These are phyloP conservation scores for Fragaria vesca DNA, from an alignment of 306 rosid genomes.

Conservation along the genomic window DNA sequence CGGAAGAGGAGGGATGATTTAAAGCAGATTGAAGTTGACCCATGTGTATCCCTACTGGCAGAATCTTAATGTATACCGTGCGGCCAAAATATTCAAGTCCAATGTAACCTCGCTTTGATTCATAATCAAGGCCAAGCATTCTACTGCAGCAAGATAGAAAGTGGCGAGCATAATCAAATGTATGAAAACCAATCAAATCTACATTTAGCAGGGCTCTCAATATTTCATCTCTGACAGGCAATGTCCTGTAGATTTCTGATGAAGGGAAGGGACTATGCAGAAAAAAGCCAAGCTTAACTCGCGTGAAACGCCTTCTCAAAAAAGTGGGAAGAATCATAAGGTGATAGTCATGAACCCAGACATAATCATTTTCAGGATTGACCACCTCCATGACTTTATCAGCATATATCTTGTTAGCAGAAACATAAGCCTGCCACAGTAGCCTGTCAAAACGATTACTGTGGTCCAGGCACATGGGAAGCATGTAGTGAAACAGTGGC, in stretches of 20 bases:
- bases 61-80: constrained; percentile 63
- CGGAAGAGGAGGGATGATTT: constrained; percentile 47
- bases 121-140: constrained; percentile 75
- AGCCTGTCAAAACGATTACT: constrained; percentile 63
- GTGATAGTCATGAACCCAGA: constrained; percentile 94
- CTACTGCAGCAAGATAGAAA: constrained; percentile 79
- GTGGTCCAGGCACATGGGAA: constrained; percentile 69
- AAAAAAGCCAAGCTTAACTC: constrained; percentile 80
- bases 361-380: constrained; percentile 67
- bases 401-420: constrained; percentile 79
- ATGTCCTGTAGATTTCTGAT: constrained; percentile 71
- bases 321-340: constrained; percentile 95
- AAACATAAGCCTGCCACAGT: constrained; percentile 87
- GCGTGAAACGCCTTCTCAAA: constrained; percentile 52
- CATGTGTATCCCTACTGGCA: constrained; percentile 84
- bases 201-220: constrained; percentile 68
- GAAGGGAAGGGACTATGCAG: constrained; percentile 88
- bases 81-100: constrained; percentile 87
- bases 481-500: constrained; percentile 84
- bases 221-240: constrained; percentile 82
- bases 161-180: constrained; percentile 93
- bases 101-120: constrained; percentile 74
- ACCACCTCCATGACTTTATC: constrained; percentile 74
- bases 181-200: constrained; percentile 83
- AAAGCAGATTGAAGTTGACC: constrained; percentile 63